Base-by-base conservation (phyloP, 2,329 filamentous ascomycete species). In the Aspergillus sclerotialis region DNA sequence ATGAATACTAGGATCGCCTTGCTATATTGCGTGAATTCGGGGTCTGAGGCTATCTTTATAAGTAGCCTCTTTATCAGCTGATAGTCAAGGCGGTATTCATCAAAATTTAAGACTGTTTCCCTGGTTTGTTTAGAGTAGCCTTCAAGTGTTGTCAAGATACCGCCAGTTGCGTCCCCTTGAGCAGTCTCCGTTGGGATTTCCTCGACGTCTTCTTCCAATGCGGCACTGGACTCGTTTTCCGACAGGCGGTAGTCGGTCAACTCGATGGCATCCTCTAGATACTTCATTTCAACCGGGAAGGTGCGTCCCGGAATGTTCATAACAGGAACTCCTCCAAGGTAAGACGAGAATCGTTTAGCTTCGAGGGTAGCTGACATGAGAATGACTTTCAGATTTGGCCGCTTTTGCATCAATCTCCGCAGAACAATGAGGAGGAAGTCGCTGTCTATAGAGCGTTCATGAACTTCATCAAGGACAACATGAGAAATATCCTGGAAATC, bases 321-420 rank as follows among this genome's bases (percentile, higher is more conserved):
- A 26, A 96, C 79, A 0, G 90, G 90, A 1, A 90, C 90, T 4
- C 80, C 79, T 36, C 82, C 80, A 2, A 98, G 74, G 54, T 96
- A 98, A 8, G 78, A 76, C 0, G 92, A 95, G 56, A 98, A 95
- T 11, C 82, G 80, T 39, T 90, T 81, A 0, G 92, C 87, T 58
- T 98, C 87, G 6, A 98, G 87, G 1, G 92, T 98, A 8, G 92
- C 92, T 46, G 90, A 96, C 92, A 98, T 98, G 30, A 98, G 73
- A 24, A 98, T 75, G 13, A 98, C 83, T 61, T 94, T 96, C 33
- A 98, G 69, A 44, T 94, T 84, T 40, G 81, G 82, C 35, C 90
- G 76, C 45, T 76, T 76, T 18, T 75, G 59, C 65, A 95, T 75
- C 4, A 98, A 69, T 42, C 89, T 84, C 53, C 86, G 86, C 32